Base-by-base conservation (phyloP, 75 land plant genomes). In the Sequoiadendron giganteum region DNA sequence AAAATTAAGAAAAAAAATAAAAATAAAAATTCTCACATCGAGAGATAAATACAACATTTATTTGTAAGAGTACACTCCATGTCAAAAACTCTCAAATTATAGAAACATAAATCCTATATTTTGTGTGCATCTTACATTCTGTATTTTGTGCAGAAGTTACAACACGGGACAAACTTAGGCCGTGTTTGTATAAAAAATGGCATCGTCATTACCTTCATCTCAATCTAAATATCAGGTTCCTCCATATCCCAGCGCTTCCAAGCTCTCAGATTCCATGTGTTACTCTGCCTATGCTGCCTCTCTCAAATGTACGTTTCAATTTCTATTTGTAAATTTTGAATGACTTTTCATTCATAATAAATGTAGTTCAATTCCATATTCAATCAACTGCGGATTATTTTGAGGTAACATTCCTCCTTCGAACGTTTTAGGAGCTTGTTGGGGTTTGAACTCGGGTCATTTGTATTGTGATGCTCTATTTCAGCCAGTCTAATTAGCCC, bases 261-360 rank as follows among this genome's bases (percentile, higher is more conserved):
- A 94, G 88, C 87, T 95, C 36, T 89, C 96, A 14, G 96, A 93
- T 73, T 93, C 95, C 55, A 68, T 65, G 21, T 95, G 96, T 86
- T 94, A 90, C 47, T 82, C 91, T 77, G 91, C 91, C 30, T 95
- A 95, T 88, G 88, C 92, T 36, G 96, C 96, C 86, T 95, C 96
- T 61, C 93, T 95, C 87, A 95, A 95, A 90, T 95, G 96, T 95
- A 91, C 58, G 85, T 21, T 43, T 48, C 47, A 54, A 34, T 19
- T 83, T 52, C 21, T 11, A 52, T 13, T 0, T 13, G 19, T 55
- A n/a, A 39, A 45, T 85, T 88, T 36, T 32, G 88, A 18, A 39
- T 14, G 40, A 39, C 45, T 52, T 48, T 5, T 38, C 47, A 65
- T 25, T 65, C n/a, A 5, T 65, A 21, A 65, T 65, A 65, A 52